Evolutionary conservation across 2,329 filamentous ascomycete species (phyloP).

Genomic region (Colletotrichum incanum): DNA sequence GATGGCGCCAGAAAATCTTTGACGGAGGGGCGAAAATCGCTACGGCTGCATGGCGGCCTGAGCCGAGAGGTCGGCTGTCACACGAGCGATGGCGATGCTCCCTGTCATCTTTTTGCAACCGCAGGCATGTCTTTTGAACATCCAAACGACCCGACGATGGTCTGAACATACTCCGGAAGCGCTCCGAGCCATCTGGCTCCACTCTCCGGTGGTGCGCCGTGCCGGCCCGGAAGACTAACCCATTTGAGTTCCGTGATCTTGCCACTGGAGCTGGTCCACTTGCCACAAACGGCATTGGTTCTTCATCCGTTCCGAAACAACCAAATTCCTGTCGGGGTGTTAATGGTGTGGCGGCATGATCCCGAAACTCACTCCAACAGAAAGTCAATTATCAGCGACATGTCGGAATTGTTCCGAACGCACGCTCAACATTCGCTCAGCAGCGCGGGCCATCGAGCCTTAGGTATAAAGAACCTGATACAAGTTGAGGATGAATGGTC

Average conservation of each 20-base stretch:
- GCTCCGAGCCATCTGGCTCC: neutral
- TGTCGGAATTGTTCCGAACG: constrained; percentile 3
- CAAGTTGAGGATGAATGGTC: neutral
- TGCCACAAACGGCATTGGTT: neutral
- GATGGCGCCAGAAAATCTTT: constrained; percentile 15
- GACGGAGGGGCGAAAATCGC: neutral
- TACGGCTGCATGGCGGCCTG: constrained; percentile 21
- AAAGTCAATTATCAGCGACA: neutral
- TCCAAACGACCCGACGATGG: neutral
- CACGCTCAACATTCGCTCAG: neutral
- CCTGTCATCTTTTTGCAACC: neutral
- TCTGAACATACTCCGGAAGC: neutral
- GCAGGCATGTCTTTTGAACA: neutral
- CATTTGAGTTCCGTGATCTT: neutral
- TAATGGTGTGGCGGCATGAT: neutral
- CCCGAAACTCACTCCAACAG: neutral
- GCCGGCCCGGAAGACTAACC: neutral
- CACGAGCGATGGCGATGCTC: neutral
- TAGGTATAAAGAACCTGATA: neutral
- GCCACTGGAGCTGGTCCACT: neutral
- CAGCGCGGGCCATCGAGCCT: neutral
- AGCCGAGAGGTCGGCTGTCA: neutral
- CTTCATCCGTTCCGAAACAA: neutral
- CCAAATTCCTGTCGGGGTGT: neutral
- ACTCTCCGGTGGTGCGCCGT: neutral